phyloP scores from a whole-genome alignment of 306 rosid species.

The Pueraria montana region DNA sequence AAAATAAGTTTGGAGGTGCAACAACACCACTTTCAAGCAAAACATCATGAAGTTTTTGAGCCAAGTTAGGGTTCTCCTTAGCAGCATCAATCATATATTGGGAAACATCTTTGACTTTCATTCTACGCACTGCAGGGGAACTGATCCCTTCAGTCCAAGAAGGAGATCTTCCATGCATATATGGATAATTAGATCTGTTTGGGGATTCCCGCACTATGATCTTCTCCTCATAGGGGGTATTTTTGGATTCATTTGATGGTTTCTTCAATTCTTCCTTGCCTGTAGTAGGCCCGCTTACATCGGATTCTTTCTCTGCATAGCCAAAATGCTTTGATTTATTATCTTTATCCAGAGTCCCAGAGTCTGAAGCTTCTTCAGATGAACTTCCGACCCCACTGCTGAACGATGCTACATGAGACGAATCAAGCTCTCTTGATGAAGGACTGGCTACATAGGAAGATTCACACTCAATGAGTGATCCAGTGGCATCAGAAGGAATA shows the following conservation, averaged over 20 bases:
- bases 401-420: constrained; percentile 76
- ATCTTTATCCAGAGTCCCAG: constrained; percentile 64
- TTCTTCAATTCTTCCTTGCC: constrained; percentile 62
- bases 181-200: constrained; percentile 68
- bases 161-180: constrained; percentile 83
- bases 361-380: constrained; percentile 71
- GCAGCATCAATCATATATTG: constrained; percentile 99
- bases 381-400: constrained; percentile 91
- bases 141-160: constrained; percentile 99
- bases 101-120: constrained; percentile 95
- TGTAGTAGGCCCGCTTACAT: constrained; percentile 50
- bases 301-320: constrained; percentile 63
- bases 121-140: constrained; percentile 89
- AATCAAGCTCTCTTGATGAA: constrained; percentile 84
- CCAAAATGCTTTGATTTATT: constrained; percentile 58
- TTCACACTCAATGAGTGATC: constrained; percentile 74
- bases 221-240: constrained; percentile 59
- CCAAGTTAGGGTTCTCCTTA: constrained; percentile 90
- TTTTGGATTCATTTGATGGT: constrained; percentile 45
- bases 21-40: constrained; percentile 95
- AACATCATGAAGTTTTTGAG: constrained; percentile 96
- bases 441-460: constrained; percentile 73
- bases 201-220: constrained; percentile 57
- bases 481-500: constrained; percentile 91
- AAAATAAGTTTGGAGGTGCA: constrained; percentile 93